phyloP scores from a whole-genome alignment of 202 grass and related monocot genomes.

The Carex arenaria region DNA sequence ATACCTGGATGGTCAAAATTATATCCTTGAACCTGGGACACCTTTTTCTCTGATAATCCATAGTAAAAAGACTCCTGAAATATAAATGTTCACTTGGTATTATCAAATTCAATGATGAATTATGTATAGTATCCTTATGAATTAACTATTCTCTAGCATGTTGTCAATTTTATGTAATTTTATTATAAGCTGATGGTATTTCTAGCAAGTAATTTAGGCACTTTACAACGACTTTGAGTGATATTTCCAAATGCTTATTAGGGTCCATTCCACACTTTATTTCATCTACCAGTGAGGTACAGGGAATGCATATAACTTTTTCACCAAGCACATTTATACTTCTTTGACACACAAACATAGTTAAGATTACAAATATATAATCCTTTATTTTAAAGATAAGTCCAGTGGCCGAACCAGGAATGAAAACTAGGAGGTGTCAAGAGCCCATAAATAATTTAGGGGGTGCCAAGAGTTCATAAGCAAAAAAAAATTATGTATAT shows the following conservation, averaged over 20 bases:
- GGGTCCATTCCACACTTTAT: not conserved
- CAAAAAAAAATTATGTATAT: no score
- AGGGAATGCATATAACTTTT: not conserved
- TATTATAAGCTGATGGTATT: not conserved
- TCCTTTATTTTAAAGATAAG: not conserved
- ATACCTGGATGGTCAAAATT: conserved; percentile 36
- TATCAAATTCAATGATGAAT: conserved; percentile 1
- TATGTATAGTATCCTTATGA: not conserved
- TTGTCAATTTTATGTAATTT: not conserved
- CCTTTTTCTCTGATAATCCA: conserved; percentile 22
- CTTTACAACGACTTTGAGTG: not conserved
- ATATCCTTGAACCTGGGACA: conserved; percentile 14
- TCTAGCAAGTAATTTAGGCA: not conserved
- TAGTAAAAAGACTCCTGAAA: conserved; percentile 29
- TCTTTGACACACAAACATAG: not conserved
- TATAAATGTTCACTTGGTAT: not conserved
- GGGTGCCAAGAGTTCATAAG: no score
- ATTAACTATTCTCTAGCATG: not conserved
- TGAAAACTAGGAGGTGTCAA: no score
- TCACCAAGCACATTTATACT: not conserved
- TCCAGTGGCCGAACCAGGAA: no score
- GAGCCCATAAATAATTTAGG: no score
- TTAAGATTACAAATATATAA: not conserved
- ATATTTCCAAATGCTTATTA: not conserved
- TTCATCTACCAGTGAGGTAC: not conserved